Evolutionary conservation across 345 rosid species (phyloP).

Genomic region (Camelina neglecta): DNA sequence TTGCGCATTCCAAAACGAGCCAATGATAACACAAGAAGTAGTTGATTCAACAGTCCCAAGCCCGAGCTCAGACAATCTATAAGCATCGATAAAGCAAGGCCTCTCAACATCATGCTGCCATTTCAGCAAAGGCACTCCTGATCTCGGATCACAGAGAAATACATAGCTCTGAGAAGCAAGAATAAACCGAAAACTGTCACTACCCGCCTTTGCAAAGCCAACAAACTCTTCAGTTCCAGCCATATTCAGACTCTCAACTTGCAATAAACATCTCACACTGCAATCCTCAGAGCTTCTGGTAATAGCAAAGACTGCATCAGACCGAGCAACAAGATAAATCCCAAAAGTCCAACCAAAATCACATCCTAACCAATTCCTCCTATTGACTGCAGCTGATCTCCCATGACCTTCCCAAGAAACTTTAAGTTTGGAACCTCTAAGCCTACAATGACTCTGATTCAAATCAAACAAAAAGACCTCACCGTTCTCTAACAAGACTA

Average conservation of each 20-base stretch:
- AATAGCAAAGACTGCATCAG: slow-evolving; percentile 64
- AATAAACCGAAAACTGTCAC: slow-evolving; percentile 58
- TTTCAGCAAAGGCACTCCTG: slow-evolving; percentile 59
- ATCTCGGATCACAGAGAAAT: slow-evolving; percentile 65
- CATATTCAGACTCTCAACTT: slow-evolving; percentile 51
- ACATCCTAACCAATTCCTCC: slow-evolving; percentile 62
- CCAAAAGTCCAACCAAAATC: slow-evolving; percentile 73
- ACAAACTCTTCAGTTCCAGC: slow-evolving; percentile 52
- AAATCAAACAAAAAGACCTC: slow-evolving; percentile 63
- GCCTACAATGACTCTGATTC: slow-evolving; percentile 34
- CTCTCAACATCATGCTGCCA: slow-evolving; percentile 68
- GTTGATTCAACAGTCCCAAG: slow-evolving; percentile 47
- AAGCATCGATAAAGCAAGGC: slow-evolving; percentile 61
- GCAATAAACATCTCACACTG: slow-evolving; percentile 53
- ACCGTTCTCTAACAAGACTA: slow-evolving; percentile 68
- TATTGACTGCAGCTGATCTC: slow-evolving; percentile 16
- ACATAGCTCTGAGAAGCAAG: slow-evolving; percentile 58
- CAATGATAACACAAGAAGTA: slow-evolving; percentile 62
- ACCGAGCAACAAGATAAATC: slow-evolving; percentile 55
- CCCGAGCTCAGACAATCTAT: slow-evolving; percentile 64
- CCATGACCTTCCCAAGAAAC: slow-evolving; percentile 50
- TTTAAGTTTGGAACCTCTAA: slow-evolving; percentile 54
- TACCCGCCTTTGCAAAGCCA: slow-evolving; percentile 53
- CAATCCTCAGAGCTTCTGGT: slow-evolving; percentile 50
- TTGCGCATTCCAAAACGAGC: slow-evolving; percentile 74